A percentile compares a stretch with the other conserved stretches of the same genome.
Evolutionary conservation across 495 filamentous ascomycete species (phyloP).

Genomic region (Echria macrotheca): DNA sequence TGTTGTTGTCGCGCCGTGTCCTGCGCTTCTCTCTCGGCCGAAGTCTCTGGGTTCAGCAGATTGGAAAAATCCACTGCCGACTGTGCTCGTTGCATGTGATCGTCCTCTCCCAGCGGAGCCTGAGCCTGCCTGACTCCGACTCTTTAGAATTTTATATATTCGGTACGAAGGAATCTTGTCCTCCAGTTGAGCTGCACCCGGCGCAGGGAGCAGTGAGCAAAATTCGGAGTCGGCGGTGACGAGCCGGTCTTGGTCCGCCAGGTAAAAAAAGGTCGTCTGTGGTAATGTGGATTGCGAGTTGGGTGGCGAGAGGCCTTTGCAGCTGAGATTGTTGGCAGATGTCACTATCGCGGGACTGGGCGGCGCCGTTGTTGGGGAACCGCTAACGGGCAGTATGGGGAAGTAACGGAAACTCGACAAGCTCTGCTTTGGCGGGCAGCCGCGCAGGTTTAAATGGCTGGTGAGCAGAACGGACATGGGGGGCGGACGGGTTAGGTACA

Average conservation of each 20-base stretch:
- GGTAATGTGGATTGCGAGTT: neutral
- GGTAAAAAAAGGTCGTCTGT: conserved; percentile 3
- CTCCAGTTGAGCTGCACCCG: conserved; percentile 21
- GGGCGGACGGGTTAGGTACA: conserved; percentile 16
- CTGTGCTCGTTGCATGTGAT: conserved; percentile 69
- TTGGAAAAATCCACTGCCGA: conserved; percentile 72
- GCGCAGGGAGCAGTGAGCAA: conserved; percentile 20
- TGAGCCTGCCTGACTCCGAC: conserved; percentile 6
- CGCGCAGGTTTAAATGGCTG: conserved; percentile 34
- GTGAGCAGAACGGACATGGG: conserved; percentile 22
- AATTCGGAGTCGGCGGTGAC: too few relatives aligned
- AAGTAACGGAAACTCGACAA: conserved; percentile 25
- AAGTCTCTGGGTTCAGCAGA: conserved; percentile 63
- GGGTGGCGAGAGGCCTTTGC: too few relatives aligned
- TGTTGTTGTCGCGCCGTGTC: conserved; percentile 28
- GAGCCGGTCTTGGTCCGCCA: too few relatives aligned
- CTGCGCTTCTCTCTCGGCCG: conserved; percentile 15
- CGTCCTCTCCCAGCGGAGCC: conserved; percentile 18
- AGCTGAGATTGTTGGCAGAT: conserved; percentile 8
- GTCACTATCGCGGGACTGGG: conserved; percentile 10
- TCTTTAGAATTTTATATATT: too few relatives aligned
- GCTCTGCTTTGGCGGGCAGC: conserved; percentile 27
- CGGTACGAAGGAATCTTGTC: too few relatives aligned
- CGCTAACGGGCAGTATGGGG: conserved; percentile 25
- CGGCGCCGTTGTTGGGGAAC: conserved; percentile 25